phyloP scores from a whole-genome alignment of 78 protist genomes.

The Pigoraptor vietnamica region DNA sequence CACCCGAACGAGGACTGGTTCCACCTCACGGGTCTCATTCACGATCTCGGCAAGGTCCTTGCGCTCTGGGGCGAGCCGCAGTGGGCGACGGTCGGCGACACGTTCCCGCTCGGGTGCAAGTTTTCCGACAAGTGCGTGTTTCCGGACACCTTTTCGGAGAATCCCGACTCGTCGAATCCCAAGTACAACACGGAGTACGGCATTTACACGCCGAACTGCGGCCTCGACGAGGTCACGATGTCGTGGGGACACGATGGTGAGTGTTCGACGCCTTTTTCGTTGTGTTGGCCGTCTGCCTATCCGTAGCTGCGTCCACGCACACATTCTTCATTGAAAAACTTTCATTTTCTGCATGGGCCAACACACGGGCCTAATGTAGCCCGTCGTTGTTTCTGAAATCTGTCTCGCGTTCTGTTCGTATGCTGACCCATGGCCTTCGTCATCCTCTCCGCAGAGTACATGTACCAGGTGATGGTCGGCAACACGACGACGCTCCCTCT shows the following conservation, averaged over 20 bases:
- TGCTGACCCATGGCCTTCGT: no score
- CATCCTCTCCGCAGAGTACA: conserved; percentile 28
- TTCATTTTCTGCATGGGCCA: neutral
- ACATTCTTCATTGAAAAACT: neutral
- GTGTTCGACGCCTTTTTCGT: neutral
- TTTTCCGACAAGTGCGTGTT: conserved; percentile 47
- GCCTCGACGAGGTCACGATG: conserved; percentile 69
- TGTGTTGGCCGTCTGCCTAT: neutral
- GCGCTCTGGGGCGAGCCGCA: conserved; percentile 67
- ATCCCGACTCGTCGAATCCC: conserved; percentile 53
- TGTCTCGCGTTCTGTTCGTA: no score
- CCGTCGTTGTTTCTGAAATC: no score
- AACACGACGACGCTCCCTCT: conserved; percentile 62
- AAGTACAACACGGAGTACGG: conserved; percentile 56
- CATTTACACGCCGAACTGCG: conserved; percentile 56
- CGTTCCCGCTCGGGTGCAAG: conserved; percentile 79
- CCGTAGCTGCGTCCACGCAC: neutral
- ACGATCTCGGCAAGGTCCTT: conserved; percentile 79
- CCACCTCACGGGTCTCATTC: conserved; percentile 77
- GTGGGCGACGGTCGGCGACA: conserved; percentile 86
- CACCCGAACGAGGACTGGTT: conserved; percentile 78
- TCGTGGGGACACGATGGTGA: conserved; percentile 85
- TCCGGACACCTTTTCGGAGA: conserved; percentile 35
- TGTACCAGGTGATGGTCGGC: conserved; percentile 38
- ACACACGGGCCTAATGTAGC: neutral